These are phyloP conservation scores for Cryphonectria parasitica DNA, from an alignment of 2,329 filamentous ascomycete species.

Conservation along the genomic window DNA sequence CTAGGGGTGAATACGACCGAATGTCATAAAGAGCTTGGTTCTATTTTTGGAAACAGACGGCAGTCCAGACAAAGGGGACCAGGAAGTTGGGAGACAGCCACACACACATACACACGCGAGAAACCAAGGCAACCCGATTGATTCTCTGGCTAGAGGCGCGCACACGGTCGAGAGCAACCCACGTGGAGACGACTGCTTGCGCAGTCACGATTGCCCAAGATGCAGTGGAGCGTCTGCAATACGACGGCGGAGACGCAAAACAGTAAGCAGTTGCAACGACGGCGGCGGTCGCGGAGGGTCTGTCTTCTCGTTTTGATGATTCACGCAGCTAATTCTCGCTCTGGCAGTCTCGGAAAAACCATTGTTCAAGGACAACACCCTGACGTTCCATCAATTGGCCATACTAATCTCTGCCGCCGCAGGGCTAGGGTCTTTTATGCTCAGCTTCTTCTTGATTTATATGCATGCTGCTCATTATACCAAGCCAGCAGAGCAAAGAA, in stretches of 20 bases:
- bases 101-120: neutral
- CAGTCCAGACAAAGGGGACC: neutral
- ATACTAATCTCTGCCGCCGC: slow-evolving; percentile 54
- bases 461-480: slow-evolving; percentile 65
- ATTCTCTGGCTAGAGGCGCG: slow-evolving; percentile 2
- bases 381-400: slow-evolving; percentile 61
- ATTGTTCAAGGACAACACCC: slow-evolving; percentile 44
- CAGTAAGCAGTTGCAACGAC: slow-evolving; percentile 32
- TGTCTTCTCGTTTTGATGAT: slow-evolving; percentile 8
- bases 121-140: neutral
- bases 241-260: slow-evolving; percentile 27
- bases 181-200: slow-evolving; percentile 18
- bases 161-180: slow-evolving; percentile 6
- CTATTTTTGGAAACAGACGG: slow-evolving; percentile 7
- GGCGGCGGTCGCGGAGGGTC: neutral
- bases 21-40: slow-evolving; percentile 5
- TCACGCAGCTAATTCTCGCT: slow-evolving; percentile 40
- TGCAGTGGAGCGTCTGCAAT: slow-evolving; percentile 28
- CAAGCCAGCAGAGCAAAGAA: slow-evolving; percentile 62
- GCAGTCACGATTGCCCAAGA: slow-evolving; percentile 17
- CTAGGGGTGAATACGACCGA: neutral
- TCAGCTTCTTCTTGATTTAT: slow-evolving; percentile 61
- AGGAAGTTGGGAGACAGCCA: neutral
- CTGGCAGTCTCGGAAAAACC: slow-evolving; percentile 49
- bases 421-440: slow-evolving; percentile 53